phyloP scores from a whole-genome alignment of 148 eudicot species.

The Arbutus unedo region DNA sequence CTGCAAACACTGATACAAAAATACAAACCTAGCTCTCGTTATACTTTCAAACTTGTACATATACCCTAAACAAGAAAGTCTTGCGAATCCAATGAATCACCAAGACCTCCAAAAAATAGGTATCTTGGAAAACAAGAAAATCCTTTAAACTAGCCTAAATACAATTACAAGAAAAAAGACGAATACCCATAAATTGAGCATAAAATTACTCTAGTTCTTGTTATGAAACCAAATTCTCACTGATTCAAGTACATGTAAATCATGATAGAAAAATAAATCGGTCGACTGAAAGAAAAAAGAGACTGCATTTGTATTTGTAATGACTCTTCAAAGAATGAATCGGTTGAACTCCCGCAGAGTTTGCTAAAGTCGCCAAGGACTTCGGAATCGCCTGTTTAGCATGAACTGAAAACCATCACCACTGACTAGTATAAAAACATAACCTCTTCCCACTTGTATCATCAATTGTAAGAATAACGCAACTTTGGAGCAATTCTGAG shows the following conservation, averaged over 20 bases:
- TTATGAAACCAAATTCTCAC: not conserved
- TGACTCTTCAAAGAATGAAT: slow-evolving; percentile 10
- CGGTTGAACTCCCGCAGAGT: too few species aligned
- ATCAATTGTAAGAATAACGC: not conserved
- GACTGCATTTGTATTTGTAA: not conserved
- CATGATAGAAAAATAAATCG: not conserved
- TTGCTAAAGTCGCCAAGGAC: not conserved
- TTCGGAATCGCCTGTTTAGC: not conserved
- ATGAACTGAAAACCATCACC: not conserved
- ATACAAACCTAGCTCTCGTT: too few species aligned
- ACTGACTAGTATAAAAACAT: not conserved
- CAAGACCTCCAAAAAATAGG: not conserved
- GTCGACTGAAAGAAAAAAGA: not conserved
- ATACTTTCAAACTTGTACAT: too few species aligned
- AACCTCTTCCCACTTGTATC: not conserved
- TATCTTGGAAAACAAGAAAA: not conserved
- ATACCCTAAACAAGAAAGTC: not conserved
- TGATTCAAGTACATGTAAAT: not conserved
- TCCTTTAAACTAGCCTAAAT: not conserved
- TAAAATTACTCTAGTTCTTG: not conserved
- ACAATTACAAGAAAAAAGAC: not conserved
- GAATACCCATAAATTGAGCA: not conserved
- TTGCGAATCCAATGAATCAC: not conserved
- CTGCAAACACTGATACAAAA: too few species aligned
- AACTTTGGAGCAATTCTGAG: slow-evolving; percentile 1